Evolutionary conservation across 2,329 filamentous ascomycete species (phyloP).

Genomic region (Corniculantispora saksenae): DNA sequence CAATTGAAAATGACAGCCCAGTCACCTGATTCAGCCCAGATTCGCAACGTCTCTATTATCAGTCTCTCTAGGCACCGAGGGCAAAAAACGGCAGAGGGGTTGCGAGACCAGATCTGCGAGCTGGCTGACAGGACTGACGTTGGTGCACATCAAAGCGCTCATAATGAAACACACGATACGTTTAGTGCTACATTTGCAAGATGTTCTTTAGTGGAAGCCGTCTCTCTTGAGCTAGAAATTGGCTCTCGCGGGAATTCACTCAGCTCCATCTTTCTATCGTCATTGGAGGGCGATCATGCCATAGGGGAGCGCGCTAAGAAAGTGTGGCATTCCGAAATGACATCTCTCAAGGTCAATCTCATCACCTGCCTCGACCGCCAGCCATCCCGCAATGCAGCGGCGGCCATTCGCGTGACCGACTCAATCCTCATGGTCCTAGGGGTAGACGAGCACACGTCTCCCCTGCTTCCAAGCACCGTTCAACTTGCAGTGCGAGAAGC

Average conservation of each 20-base stretch:
- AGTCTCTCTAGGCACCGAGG: background rate
- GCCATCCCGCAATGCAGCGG: background rate
- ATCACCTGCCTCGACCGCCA: background rate
- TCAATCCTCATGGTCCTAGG: background rate
- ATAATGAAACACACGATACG: no score
- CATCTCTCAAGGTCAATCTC: background rate
- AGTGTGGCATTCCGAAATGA: background rate
- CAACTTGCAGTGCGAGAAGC: background rate
- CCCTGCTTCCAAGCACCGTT: background rate
- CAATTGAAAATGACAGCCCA: no score
- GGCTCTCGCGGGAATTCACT: background rate
- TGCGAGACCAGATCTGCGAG: background rate
- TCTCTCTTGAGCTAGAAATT: background rate
- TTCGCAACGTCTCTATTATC: background rate
- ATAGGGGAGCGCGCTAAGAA: background rate
- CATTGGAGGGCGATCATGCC: background rate
- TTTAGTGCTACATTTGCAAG: no score
- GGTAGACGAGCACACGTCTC: background rate
- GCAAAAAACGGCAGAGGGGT: background rate
- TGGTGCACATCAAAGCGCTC: background rate
- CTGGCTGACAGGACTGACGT: background rate
- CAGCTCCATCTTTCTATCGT: background rate
- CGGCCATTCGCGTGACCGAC: background rate
- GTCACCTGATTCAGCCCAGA: background rate
- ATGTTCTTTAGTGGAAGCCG: background rate